Evolutionary conservation across 345 rosid genomes (phyloP).

Genomic region (Euphorbia pulcherrima): DNA sequence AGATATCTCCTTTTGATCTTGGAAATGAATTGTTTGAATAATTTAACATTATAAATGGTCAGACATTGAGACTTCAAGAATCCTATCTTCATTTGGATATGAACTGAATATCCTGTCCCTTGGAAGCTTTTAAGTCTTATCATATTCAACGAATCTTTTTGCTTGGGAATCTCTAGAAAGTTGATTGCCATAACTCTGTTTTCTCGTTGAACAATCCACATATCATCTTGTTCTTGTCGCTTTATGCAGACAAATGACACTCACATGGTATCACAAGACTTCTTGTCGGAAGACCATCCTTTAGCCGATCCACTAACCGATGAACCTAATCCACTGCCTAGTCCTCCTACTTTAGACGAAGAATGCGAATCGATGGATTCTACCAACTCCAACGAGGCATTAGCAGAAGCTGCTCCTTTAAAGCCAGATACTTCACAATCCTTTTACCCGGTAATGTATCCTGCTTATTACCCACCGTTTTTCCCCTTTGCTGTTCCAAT

Average conservation of each 20-base stretch:
- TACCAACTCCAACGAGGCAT: conserved; percentile 66
- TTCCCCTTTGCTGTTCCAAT: conserved; percentile 24
- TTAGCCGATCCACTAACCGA: conserved; percentile 44
- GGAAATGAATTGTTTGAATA: too few relatives aligned
- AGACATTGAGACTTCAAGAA: too few relatives aligned
- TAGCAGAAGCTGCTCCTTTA: conserved; percentile 50
- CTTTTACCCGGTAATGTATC: conserved; percentile 32
- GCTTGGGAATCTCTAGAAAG: background rate
- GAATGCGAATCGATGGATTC: conserved; percentile 98
- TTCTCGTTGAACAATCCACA: background rate
- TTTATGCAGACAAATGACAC: conserved; percentile 54
- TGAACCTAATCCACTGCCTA: conserved; percentile 37
- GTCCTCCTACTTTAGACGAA: conserved; percentile 61
- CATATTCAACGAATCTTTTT: background rate
- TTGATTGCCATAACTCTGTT: background rate
- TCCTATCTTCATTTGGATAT: too few relatives aligned
- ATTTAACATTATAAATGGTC: too few relatives aligned
- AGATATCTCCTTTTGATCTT: too few relatives aligned
- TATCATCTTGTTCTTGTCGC: background rate
- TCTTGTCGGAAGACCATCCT: conserved; percentile 36
- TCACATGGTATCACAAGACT: conserved; percentile 56
- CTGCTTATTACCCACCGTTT: conserved; percentile 51
- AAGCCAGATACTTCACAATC: conserved; percentile 45
- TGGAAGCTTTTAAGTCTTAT: too few relatives aligned
- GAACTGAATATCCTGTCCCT: too few relatives aligned